Base-by-base conservation (phyloP, 2,329 filamentous ascomycete genomes). In the Clarireedia homoeocarpa region DNA sequence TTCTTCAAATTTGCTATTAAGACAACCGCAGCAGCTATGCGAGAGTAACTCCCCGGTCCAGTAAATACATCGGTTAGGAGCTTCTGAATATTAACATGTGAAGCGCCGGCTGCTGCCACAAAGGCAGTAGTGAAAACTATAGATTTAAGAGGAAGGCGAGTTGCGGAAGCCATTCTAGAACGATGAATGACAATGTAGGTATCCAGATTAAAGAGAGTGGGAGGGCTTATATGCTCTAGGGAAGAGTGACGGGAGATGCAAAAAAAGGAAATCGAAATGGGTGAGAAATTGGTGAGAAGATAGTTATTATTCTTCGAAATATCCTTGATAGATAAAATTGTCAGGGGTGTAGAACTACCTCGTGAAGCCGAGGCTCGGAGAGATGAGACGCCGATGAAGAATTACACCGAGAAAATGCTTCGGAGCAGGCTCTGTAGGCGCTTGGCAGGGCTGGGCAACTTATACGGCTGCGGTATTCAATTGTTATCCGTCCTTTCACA, bases 1-100 rank as follows among this genome's bases (percentile, higher is more conserved):
- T 75, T 80, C 70, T 85, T 85, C 60, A 82, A 60, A 61, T 84
- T 85, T 17, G 74, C 61, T 15, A 81, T 55, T 6, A 75, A 70
- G 51, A 78, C 68, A 4, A 74, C 30, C 4, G 74, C 27, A 7
- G 62, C 60, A 9, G 63, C 48, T 39, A 68, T 67, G 24, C 67
- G 59, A 2, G 63, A 68, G 40, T 66, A 65, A 27, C 57, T 66
- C 2, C 66, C 68, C 6, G 68, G 66, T 3, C 68, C 68, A 0
- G 67, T 69, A 45, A 68, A 60, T 17, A 58, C 59, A 30, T 56
- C 59, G 7, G 58, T 17, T 6, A 69, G 40, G 4, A 65, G 42
- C 0, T 56, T 58, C 7, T 56, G 59, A 24, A 67, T 36, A 26
- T 62, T 62, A 6, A 66, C 34, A 44, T 61, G 58, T 10, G 66